A percentile compares a stretch with the other conserved stretches of the same genome.
Evolutionary conservation across 805 yeast genomes (phyloP).

Genomic region (Zygoascus flipseniorum): DNA sequence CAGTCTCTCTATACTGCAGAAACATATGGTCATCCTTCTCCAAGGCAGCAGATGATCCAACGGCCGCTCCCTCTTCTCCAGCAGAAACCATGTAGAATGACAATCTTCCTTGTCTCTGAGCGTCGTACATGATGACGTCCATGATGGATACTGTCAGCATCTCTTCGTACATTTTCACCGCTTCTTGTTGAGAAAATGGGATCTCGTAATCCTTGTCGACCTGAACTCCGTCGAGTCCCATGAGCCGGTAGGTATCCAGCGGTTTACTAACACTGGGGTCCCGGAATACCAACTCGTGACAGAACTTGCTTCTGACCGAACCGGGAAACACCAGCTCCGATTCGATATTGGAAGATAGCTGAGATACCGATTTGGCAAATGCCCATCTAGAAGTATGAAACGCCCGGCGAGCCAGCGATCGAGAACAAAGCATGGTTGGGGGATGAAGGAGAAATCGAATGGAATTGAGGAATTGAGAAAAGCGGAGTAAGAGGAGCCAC

Average conservation of each 20-base stretch:
- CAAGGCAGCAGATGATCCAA: constrained; percentile 28
- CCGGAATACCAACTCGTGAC: constrained; percentile 12
- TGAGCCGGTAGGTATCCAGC: constrained; percentile 23
- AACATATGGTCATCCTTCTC: constrained; percentile 24
- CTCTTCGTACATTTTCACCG: constrained; percentile 24
- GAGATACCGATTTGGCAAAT: constrained; percentile 10
- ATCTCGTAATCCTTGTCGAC: constrained; percentile 19
- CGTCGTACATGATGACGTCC: constrained; percentile 29
- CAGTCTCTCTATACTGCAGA: constrained; percentile 29
- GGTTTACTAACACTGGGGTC: constrained; percentile 13
- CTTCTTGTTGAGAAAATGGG: constrained; percentile 18
- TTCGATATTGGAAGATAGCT: constrained; percentile 15
- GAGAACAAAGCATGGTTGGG: not conserved
- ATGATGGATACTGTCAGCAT: constrained; percentile 26
- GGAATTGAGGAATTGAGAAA: not conserved
- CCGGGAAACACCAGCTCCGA: constrained; percentile 23
- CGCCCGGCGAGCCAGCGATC: not conserved
- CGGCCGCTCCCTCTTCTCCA: constrained; percentile 30
- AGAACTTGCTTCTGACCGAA: constrained; percentile 18
- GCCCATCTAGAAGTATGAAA: not conserved
- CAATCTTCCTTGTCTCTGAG: constrained; percentile 30
- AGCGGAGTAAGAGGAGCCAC: not conserved
- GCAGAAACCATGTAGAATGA: constrained; percentile 30
- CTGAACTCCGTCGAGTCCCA: constrained; percentile 22
- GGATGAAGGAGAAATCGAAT: not conserved